Evolutionary conservation across 2,329 filamentous ascomycete species (phyloP).

Genomic region (Cytospora piceae): DNA sequence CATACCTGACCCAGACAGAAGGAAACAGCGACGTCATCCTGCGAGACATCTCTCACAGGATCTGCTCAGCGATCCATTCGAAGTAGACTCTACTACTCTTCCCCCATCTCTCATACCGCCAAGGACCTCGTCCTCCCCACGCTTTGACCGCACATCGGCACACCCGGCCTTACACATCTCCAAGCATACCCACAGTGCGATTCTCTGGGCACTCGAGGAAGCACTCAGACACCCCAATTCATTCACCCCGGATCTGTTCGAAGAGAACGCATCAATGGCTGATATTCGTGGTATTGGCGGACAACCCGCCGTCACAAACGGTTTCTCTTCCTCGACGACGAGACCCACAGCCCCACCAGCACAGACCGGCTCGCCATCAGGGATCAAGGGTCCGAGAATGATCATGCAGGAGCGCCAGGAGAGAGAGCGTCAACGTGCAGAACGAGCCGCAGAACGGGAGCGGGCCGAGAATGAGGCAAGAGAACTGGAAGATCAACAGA

Average conservation of each 20-base stretch:
- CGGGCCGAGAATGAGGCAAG: slow-evolving; percentile 61
- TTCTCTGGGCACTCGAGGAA: slow-evolving; percentile 91
- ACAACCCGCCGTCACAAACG: slow-evolving; percentile 57
- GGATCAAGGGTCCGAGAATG: slow-evolving; percentile 82
- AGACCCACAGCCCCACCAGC: slow-evolving; percentile 54
- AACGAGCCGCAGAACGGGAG: slow-evolving; percentile 70
- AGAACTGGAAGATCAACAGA: slow-evolving; percentile 58
- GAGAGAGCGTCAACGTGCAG: slow-evolving; percentile 65
- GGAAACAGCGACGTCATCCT: slow-evolving; percentile 33
- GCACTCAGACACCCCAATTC: slow-evolving; percentile 79
- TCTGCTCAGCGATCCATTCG: slow-evolving; percentile 48
- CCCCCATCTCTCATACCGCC: slow-evolving; percentile 39
- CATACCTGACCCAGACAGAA: slow-evolving; percentile 12
- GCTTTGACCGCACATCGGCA: slow-evolving; percentile 41
- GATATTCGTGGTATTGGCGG: slow-evolving; percentile 69
- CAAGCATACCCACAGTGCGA: slow-evolving; percentile 82
- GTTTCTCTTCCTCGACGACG: slow-evolving; percentile 52
- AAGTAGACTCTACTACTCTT: slow-evolving; percentile 40
- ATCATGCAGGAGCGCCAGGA: slow-evolving; percentile 88
- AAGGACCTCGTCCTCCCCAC: slow-evolving; percentile 39
- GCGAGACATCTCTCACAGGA: slow-evolving; percentile 52
- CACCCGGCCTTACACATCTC: slow-evolving; percentile 69
- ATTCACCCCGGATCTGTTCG: slow-evolving; percentile 81
- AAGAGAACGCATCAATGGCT: slow-evolving; percentile 92
- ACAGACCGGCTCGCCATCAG: slow-evolving; percentile 60